A percentile compares a stretch with the other conserved stretches of the same genome.
phyloP scores from a whole-genome alignment of 192 early-diverging fungal genomes.

The Coemansia sp. region DNA sequence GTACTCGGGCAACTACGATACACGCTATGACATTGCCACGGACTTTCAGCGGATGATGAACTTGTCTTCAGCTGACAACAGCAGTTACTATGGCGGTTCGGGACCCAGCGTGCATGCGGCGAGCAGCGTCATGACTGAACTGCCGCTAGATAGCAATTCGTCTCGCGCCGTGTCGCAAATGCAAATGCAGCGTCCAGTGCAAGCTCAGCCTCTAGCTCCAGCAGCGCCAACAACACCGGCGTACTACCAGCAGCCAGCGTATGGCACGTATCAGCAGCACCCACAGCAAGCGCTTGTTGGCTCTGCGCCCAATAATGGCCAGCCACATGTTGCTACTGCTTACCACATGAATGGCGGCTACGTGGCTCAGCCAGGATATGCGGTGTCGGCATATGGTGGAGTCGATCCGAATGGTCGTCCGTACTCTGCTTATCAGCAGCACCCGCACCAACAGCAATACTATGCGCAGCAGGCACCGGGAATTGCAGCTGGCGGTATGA shows the following conservation, averaged over 20 bases:
- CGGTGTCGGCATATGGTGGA: slow-evolving; percentile 5
- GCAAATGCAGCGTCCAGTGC: too few species aligned
- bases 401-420: slow-evolving; percentile 26
- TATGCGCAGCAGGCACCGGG: neutral
- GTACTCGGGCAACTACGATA: slow-evolving; percentile 22
- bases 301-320: neutral
- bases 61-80: slow-evolving; percentile 8
- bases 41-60: slow-evolving; percentile 45
- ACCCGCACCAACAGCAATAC: too few species aligned
- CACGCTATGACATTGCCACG: slow-evolving; percentile 23
- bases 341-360: slow-evolving; percentile 4
- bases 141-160: neutral
- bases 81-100: slow-evolving; percentile 2
- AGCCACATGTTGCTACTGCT: too few species aligned
- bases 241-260: slow-evolving; percentile 1
- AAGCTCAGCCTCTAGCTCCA: neutral
- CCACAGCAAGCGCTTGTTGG: neutral
- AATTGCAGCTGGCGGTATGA: slow-evolving; percentile 1
- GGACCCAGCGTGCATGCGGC: neutral
- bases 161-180: neutral
- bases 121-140: neutral
- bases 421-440: slow-evolving; percentile 23
- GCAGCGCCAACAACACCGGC: neutral
- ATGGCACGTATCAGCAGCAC: slow-evolving; percentile 1
- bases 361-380: slow-evolving; percentile 14